These are phyloP conservation scores for Ophiostoma piceae DNA, from an alignment of 2,329 filamentous ascomycete species.

Conservation along the genomic window DNA sequence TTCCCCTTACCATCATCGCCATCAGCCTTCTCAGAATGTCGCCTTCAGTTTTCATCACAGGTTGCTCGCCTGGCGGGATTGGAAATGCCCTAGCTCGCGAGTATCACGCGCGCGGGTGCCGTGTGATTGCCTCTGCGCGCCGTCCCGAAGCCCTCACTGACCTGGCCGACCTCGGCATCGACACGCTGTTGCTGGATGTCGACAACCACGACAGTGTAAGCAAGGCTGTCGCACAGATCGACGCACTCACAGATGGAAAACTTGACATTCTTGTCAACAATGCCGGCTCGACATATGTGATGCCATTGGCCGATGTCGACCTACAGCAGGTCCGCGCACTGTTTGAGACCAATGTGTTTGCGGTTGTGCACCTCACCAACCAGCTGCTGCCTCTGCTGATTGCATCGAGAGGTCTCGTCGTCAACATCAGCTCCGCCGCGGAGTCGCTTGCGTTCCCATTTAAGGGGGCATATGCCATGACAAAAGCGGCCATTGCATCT, in stretches of 20 bases:
- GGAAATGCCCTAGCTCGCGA: conserved; percentile 33
- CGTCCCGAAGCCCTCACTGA: conserved; percentile 34
- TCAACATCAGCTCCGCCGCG: conserved; percentile 52
- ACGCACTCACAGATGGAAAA: conserved; percentile 38
- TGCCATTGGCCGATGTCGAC: conserved; percentile 48
- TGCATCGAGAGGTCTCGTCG: conserved; percentile 45
- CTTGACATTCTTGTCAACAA: conserved; percentile 58
- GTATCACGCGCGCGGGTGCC: conserved; percentile 34
- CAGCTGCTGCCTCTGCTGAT: conserved; percentile 47
- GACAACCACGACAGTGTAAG: conserved; percentile 31
- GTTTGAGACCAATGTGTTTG: conserved; percentile 54
- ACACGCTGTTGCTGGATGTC: conserved; percentile 33
- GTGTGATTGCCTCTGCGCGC: conserved; percentile 39
- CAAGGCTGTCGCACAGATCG: conserved; percentile 34
- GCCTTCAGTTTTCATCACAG: conserved; percentile 1
- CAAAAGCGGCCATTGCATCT: conserved; percentile 49
- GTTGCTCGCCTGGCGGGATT: conserved; percentile 34
- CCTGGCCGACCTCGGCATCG: conserved; percentile 30
- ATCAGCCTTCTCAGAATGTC: not conserved
- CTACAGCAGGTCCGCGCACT: conserved; percentile 47
- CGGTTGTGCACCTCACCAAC: conserved; percentile 50
- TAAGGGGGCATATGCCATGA: conserved; percentile 48
- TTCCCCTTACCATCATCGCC: not conserved
- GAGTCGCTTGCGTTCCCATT: conserved; percentile 50
- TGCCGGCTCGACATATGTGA: conserved; percentile 42